Evolutionary conservation across 2,329 filamentous ascomycete species (phyloP), one percentile per base, ranked within the genome.

Genomic region (Stagonosporopsis chrysanthemi): DNA sequence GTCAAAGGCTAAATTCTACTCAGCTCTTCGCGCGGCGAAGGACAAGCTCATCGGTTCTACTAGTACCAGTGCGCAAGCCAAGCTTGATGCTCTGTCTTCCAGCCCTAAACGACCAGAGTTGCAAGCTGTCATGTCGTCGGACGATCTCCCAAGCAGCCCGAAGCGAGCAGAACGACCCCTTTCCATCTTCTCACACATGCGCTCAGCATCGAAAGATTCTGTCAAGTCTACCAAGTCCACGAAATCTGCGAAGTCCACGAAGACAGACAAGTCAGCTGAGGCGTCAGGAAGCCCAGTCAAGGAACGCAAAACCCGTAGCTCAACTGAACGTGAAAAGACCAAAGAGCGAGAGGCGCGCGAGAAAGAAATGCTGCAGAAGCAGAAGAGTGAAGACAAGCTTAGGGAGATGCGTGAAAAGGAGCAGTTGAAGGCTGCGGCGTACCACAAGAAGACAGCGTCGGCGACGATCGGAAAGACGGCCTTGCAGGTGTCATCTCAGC

Each of bases 1-100:
- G 48, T 93, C 95, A 26, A 98, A 97, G 79, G 91, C 90, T 70
- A 96, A 92, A 73, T 82, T 98, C 44, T 96, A 94, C 43, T 96
- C 93, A 9, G 92, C 97, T 58, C 82, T 97, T 67, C 93, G 92
- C 77, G 90, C 89, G 52, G 95, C 93, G 4, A 94, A 90, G 75
- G 91, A 89, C 14, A 85, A 97, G 45, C 88, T 97, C 61, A 91
- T 89, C 17, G 96, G 90, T 65, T 94, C 84, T 60, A 86, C 83
- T 56, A 80, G 82, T 41, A 75, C 83, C 12, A 85, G 84, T 60
- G 84, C 84, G 42, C 83, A 86, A 41, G 83, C 83, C 2, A 86
- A 84, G 64, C 71, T 86, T 58, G 85, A 88, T 60, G 80, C 79
- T 28, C 77, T 83, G 7, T 80, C 71, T 23, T 62, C 71, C 56